These are phyloP conservation scores for Phytophthora niederhauseri DNA, from an alignment of 352 stramenopile species.

Conservation along the genomic window DNA sequence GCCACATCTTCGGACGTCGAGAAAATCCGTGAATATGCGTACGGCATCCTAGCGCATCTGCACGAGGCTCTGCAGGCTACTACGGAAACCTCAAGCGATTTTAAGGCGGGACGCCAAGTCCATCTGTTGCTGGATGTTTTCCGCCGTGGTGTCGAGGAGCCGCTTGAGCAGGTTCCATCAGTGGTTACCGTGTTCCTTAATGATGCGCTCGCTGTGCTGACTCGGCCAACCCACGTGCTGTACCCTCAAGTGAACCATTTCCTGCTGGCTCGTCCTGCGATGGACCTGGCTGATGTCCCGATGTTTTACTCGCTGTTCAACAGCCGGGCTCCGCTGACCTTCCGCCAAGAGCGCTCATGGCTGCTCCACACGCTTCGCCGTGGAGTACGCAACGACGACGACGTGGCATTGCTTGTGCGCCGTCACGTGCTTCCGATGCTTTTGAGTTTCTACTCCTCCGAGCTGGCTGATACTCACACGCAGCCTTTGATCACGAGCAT, in stretches of 20 bases:
- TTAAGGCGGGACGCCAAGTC: conserved; percentile 78
- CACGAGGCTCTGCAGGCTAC: conserved; percentile 75
- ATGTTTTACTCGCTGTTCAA: conserved; percentile 93
- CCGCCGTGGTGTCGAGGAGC: conserved; percentile 58
- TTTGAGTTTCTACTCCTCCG: conserved; percentile 81
- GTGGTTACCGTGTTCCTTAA: conserved; percentile 87
- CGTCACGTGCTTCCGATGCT: conserved; percentile 85
- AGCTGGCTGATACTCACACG: conserved; percentile 79
- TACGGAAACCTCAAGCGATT: conserved; percentile 52
- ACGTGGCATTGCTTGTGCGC: conserved; percentile 73
- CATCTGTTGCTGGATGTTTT: conserved; percentile 84
- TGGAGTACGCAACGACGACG: conserved; percentile 64
- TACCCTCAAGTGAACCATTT: conserved; percentile 89
- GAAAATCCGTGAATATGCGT: conserved; percentile 68
- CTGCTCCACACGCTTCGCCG: conserved; percentile 78
- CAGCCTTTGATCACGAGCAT: conserved; percentile 74
- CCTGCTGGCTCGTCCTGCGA: conserved; percentile 71
- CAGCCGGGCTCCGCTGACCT: conserved; percentile 68
- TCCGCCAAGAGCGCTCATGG: conserved; percentile 86
- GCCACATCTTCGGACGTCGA: conserved; percentile 68
- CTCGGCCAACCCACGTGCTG: conserved; percentile 69
- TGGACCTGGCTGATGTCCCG: conserved; percentile 83
- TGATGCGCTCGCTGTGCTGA: conserved; percentile 72
- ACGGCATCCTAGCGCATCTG: conserved; percentile 74
- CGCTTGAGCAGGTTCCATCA: conserved; percentile 67